These are phyloP conservation scores for Sporothrix variecibatus DNA, from an alignment of 2,329 filamentous ascomycete genomes.

Conservation along the genomic window DNA sequence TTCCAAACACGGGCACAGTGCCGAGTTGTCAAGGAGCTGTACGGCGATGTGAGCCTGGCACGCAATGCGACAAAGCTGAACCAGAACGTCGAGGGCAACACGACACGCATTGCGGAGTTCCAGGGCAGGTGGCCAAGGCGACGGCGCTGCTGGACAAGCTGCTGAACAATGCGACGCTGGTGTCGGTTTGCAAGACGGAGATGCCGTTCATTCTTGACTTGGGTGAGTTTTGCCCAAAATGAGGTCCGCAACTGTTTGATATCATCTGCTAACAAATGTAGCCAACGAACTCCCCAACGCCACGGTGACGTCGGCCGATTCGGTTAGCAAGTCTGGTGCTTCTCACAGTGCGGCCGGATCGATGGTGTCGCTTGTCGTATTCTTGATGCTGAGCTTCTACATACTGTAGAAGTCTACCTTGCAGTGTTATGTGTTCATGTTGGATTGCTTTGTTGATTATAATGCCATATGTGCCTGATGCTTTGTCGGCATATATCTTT, in stretches of 20 bases:
- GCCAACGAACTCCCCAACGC: slow-evolving; percentile 14
- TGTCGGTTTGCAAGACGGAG: slow-evolving; percentile 24
- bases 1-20: slow-evolving; percentile 30
- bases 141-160: slow-evolving; percentile 37
- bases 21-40: slow-evolving; percentile 30
- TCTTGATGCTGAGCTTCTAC: slow-evolving; percentile 21
- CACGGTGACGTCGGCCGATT: neutral
- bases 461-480: neutral
- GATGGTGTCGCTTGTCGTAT: slow-evolving; percentile 14
- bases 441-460: neutral
- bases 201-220: slow-evolving; percentile 2
- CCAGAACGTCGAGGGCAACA: slow-evolving; percentile 40
- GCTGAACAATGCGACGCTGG: slow-evolving; percentile 41
- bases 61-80: slow-evolving; percentile 39
- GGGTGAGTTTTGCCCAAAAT: neutral
- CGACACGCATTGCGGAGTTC: slow-evolving; percentile 40
- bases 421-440: neutral
- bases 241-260: neutral
- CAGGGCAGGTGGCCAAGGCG: slow-evolving; percentile 37
- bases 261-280: neutral
- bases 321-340: neutral
- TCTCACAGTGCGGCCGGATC: slow-evolving; percentile 4
- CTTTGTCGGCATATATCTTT: neutral
- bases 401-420: slow-evolving; percentile 10
- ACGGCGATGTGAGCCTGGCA: slow-evolving; percentile 33